Base-by-base conservation (phyloP, 129 eudicot species). In the Scalesia atractyloides region DNA sequence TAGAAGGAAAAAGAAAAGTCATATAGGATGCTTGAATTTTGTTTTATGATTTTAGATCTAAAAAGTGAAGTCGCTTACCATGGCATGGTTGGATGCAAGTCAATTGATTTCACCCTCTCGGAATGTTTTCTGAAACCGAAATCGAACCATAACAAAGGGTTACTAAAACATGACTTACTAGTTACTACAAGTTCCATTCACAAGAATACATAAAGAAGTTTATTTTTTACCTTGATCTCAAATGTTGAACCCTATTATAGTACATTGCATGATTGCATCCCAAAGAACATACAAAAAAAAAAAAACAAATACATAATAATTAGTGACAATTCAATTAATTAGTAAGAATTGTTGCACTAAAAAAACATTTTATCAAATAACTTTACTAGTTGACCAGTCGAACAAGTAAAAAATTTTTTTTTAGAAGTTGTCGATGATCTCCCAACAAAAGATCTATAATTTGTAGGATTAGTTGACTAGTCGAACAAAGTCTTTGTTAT, bases 71-170 rank as follows among this genome's bases (percentile, higher is more conserved):
- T 7, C 6, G 8, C 36, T 59, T 86, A 94, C 98, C 97, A 94
- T 82, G 97, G 93, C 81, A 86, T 89, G 9, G 88, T 82, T 3
- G 96, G 97, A 84, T 94, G 98, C 56, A 94, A 86, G 79, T 94
- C 89, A 62, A 86, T 82, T 9, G 96, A 94, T 60, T 88, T 88
- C 41, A 90, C 91, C 73, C 96, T 72, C 47, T 84, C 97, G 30
- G 98, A 87, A 82, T 62, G 82, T 84, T 76, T 90, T 82, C 97
- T 87, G 87, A 11, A 62, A 24, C 30, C 33, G 3, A 62, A 70
- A 37, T n/a, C 54, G 15, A 22, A 30, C 34, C 34, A 5, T 17
- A 26, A 3, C 16, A 26, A 76, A 36, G 49, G 0, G 39, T 62
- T 75, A 74, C 3, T 13, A 30, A 66, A 56, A 33, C 58, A 53